These are phyloP conservation scores for Lipomyces yamanashiensis DNA, from an alignment of 805 yeast genomes.

Conservation along the genomic window DNA sequence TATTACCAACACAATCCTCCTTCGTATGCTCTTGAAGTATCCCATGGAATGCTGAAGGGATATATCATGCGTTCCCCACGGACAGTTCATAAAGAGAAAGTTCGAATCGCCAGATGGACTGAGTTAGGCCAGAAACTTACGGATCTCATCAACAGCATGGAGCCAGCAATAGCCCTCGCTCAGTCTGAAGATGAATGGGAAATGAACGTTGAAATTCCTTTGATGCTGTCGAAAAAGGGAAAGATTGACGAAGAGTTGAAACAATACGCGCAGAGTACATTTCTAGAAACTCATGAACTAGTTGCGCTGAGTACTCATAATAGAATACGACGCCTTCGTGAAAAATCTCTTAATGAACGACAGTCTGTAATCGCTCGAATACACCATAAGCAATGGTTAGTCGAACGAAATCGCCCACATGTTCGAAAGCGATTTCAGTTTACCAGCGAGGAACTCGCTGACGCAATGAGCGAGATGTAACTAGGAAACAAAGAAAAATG, in stretches of 20 bases:
- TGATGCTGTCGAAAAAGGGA: background rate
- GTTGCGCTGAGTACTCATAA: background rate
- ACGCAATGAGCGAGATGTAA: constrained; percentile 8
- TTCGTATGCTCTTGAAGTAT: background rate
- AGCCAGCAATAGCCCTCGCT: background rate
- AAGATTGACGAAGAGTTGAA: background rate
- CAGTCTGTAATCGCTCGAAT: background rate
- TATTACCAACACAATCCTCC: constrained; percentile 3
- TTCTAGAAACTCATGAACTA: background rate
- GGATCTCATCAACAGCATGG: background rate
- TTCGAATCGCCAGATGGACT: background rate
- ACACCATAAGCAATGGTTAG: background rate
- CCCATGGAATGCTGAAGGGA: constrained; percentile 2
- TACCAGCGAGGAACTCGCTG: background rate
- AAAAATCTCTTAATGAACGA: background rate
- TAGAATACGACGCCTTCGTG: background rate
- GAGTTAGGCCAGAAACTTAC: background rate
- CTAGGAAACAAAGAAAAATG: background rate
- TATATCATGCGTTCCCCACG: constrained; percentile 6
- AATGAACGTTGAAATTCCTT: background rate
- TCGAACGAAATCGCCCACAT: constrained; percentile 3
- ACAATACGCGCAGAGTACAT: constrained; percentile 1
- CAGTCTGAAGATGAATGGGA: constrained; percentile 12
- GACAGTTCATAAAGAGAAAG: background rate
- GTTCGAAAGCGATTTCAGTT: background rate